phyloP scores from a whole-genome alignment of 768 basidiomycete species.

The Russula sp. region DNA sequence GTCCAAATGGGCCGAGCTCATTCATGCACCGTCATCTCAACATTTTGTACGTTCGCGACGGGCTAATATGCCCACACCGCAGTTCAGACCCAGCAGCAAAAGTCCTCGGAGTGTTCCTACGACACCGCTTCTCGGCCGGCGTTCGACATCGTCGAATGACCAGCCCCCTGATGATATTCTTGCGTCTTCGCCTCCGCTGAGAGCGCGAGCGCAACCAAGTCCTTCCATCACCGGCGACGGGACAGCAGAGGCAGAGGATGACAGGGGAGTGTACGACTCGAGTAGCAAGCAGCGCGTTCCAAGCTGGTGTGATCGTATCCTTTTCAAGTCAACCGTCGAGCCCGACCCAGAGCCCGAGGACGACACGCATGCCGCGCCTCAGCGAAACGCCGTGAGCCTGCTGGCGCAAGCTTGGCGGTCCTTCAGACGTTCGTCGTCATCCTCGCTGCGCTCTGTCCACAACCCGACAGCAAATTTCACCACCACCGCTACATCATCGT shows the following conservation, averaged over 20 bases:
- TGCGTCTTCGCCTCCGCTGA: neutral
- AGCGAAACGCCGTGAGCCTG: constrained; percentile 33
- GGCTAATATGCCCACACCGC: neutral
- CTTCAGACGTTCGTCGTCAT: constrained; percentile 17
- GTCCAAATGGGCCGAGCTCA: constrained; percentile 27
- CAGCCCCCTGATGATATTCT: constrained; percentile 7
- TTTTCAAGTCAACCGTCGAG: constrained; percentile 72
- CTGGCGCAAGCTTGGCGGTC: constrained; percentile 31
- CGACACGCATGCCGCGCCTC: constrained; percentile 37
- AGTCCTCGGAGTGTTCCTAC: constrained; percentile 17
- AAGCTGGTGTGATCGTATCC: constrained; percentile 85
- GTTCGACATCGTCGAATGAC: neutral
- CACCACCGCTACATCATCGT: neutral
- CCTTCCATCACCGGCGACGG: constrained; percentile 34
- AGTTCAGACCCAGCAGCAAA: neutral
- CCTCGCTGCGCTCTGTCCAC: constrained; percentile 20
- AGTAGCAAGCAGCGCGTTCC: constrained; percentile 81
- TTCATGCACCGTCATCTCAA: constrained; percentile 13
- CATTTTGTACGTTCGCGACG: constrained; percentile 15
- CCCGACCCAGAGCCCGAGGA: constrained; percentile 46
- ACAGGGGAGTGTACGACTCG: constrained; percentile 73
- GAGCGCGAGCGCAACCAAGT: constrained; percentile 11
- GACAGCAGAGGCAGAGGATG: constrained; percentile 43
- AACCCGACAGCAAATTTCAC: neutral
- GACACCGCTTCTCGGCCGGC: constrained; percentile 21